Evolutionary conservation across 345 rosid species (phyloP).

Genomic region (Hibiscus mutabilis): DNA sequence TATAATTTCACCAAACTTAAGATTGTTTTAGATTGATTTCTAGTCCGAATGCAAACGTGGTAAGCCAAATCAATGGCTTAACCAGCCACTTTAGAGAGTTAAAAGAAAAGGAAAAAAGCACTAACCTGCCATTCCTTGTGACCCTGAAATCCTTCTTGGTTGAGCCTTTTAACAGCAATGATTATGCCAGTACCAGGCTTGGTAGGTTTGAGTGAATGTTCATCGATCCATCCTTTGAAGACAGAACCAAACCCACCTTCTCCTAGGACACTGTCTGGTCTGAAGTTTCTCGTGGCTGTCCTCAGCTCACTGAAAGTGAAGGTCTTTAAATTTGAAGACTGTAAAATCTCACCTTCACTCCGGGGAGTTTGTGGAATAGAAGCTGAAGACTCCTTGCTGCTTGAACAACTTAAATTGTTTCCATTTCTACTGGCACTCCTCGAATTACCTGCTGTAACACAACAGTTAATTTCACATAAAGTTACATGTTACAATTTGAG

Average conservation of each 20-base stretch:
- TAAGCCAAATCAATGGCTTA: no score
- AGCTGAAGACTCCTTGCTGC: not conserved
- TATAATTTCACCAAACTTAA: not conserved
- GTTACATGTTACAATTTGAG: no score
- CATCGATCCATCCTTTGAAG: not conserved
- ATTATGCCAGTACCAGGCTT: conserved; percentile 76
- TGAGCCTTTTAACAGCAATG: conserved; percentile 86
- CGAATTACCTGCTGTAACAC: not conserved
- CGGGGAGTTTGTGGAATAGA: not conserved
- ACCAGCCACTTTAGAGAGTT: no score
- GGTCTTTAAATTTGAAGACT: not conserved
- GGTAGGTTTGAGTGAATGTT: not conserved
- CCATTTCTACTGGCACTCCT: not conserved
- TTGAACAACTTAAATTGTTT: no score
- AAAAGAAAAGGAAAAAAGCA: no score
- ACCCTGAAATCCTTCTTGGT: conserved; percentile 86
- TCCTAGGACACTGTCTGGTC: not conserved
- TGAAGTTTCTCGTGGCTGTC: not conserved
- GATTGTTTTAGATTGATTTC: not conserved
- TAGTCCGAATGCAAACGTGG: no score
- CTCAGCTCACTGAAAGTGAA: not conserved
- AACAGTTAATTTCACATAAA: not conserved
- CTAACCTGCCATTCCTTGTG: conserved; percentile 96
- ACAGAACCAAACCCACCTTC: not conserved
- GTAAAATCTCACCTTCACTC: not conserved